Conservation (phyloP, 805 yeast genomes). For the Wickerhamomyces bovis region DNA sequence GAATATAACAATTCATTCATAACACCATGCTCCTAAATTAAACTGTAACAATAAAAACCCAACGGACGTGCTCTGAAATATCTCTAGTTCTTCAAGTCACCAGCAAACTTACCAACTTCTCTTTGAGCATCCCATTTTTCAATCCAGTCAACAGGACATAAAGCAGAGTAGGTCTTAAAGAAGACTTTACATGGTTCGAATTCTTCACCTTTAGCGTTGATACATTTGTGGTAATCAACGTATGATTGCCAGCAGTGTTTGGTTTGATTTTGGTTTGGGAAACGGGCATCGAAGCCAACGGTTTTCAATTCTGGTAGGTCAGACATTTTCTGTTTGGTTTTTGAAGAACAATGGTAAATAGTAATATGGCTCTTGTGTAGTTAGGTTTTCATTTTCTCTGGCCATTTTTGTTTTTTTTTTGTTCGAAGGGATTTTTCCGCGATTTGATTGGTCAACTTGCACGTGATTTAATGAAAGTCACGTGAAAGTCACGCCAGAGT, state of each 20-base stretch:
- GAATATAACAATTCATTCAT: neutral
- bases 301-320: conserved; percentile 45
- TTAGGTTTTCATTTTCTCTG: conserved; percentile 1
- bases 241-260: conserved; percentile 98
- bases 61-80: neutral
- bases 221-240: conserved; percentile 97
- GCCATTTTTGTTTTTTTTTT: conserved; percentile 10
- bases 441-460: conserved; percentile 7
- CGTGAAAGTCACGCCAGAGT: conserved; percentile 2
- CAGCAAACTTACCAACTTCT: conserved; percentile 52
- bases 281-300: conserved; percentile 83
- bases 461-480: neutral
- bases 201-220: conserved; percentile 95
- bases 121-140: conserved; percentile 89
- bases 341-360: neutral
- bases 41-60: neutral
- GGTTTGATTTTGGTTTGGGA: conserved; percentile 96
- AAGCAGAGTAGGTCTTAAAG: conserved; percentile 81
- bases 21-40: neutral
- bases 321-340: conserved; percentile 15
- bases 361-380: neutral
- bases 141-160: conserved; percentile 82
- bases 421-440: neutral
- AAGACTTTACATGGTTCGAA: conserved; percentile 96
- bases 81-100: conserved; percentile 30